Percentiles rank a stretch among this genome's conserved stretches.
These are phyloP conservation scores for Tolypocladium guangdongense DNA, from an alignment of 2,329 filamentous ascomycete species.

Conservation along the genomic window DNA sequence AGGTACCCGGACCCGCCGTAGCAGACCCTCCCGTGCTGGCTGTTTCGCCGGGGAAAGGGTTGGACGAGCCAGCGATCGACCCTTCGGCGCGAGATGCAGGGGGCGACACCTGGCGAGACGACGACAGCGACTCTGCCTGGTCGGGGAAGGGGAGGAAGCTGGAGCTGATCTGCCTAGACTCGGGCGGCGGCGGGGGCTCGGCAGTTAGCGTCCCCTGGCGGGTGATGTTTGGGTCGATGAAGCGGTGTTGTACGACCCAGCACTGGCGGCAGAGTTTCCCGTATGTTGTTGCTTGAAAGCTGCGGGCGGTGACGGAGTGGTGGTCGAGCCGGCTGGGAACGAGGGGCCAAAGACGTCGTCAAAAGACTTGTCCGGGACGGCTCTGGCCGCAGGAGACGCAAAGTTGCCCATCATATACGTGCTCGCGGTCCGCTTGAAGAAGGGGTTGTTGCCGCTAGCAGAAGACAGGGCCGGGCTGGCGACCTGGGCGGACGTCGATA, in stretches of 20 bases:
- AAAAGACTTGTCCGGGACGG: slow-evolving; percentile 57
- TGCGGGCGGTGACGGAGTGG: slow-evolving; percentile 28
- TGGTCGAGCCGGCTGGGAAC: slow-evolving; percentile 34
- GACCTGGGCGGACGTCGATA: slow-evolving; percentile 37
- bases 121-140: slow-evolving; percentile 57
- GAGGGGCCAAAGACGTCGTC: slow-evolving; percentile 78
- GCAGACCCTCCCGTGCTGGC: slow-evolving; percentile 9
- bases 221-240: slow-evolving; percentile 52
- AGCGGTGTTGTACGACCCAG: slow-evolving; percentile 40
- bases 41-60: slow-evolving; percentile 14
- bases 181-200: slow-evolving; percentile 53
- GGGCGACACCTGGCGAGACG: slow-evolving; percentile 68
- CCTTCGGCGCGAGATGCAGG: slow-evolving; percentile 48
- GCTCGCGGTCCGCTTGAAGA: slow-evolving; percentile 67
- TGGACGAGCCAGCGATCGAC: slow-evolving; percentile 22
- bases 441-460: slow-evolving; percentile 80
- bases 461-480: slow-evolving; percentile 60
- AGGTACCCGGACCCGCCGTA: slow-evolving; percentile 9
- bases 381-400: slow-evolving; percentile 33
- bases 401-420: slow-evolving; percentile 48
- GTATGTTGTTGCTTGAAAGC: slow-evolving; percentile 43
- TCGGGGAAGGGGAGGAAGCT: slow-evolving; percentile 62
- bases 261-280: slow-evolving; percentile 42
- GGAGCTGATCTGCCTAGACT: slow-evolving; percentile 68
- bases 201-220: slow-evolving; percentile 46